These are phyloP conservation scores for Patellaria atrata DNA, from an alignment of 495 filamentous ascomycete species.

Conservation along the genomic window DNA sequence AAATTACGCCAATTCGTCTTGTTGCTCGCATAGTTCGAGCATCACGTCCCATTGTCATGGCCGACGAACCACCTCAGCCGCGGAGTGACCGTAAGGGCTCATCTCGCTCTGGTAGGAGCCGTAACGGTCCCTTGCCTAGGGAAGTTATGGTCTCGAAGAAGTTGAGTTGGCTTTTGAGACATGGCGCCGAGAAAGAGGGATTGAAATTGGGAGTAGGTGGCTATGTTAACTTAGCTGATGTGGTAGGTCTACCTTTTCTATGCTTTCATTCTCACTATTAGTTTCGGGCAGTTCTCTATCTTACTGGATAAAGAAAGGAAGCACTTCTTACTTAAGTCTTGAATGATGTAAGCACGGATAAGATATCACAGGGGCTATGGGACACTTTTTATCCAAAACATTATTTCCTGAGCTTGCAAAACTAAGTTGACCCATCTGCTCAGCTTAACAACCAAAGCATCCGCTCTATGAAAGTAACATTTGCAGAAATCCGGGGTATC, in stretches of 20 bases:
- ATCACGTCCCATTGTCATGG: too few species aligned
- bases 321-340: too few species aligned
- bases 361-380: too few species aligned
- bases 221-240: conserved; percentile 60
- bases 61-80: too few species aligned
- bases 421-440: conserved; percentile 2
- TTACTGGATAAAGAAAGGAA: too few species aligned
- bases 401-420: not conserved
- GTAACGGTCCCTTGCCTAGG: too few species aligned
- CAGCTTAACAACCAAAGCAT: conserved; percentile 60
- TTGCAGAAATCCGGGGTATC: conserved; percentile 55
- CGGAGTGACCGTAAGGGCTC: too few species aligned
- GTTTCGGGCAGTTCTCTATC: conserved; percentile 1
- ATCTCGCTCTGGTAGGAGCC: too few species aligned
- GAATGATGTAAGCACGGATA: too few species aligned
- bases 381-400: not conserved
- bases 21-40: too few species aligned
- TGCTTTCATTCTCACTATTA: not conserved
- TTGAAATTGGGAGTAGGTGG: conserved; percentile 63
- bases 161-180: conserved; percentile 62
- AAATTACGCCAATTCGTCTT: too few species aligned
- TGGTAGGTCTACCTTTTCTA: conserved; percentile 43
- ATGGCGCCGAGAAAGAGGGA: conserved; percentile 68
- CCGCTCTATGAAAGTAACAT: conserved; percentile 51
- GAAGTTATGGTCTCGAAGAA: conserved; percentile 66